These are phyloP conservation scores for Stagonosporopsis rhizophila DNA, from an alignment of 2,329 filamentous ascomycete species.

Conservation along the genomic window DNA sequence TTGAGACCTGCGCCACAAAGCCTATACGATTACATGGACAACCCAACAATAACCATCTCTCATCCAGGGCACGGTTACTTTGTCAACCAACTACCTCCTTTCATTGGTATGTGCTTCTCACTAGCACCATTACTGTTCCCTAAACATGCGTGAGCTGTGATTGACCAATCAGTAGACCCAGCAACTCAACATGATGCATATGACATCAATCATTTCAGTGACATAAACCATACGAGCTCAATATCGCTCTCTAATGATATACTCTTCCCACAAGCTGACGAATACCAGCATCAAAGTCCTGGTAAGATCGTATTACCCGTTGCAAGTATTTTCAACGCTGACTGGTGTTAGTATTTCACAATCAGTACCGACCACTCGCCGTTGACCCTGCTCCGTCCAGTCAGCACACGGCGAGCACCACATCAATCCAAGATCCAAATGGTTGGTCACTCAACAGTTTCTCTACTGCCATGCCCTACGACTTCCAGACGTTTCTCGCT, in stretches of 20 bases:
- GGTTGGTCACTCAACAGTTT: neutral
- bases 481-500: too few relatives aligned
- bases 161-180: neutral
- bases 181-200: neutral
- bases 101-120: neutral
- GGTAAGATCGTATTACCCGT: neutral
- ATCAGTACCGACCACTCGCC: neutral
- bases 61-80: too few relatives aligned
- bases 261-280: neutral
- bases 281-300: neutral
- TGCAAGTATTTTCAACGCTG: neutral
- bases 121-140: neutral
- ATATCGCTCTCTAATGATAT: neutral
- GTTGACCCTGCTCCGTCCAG: neutral
- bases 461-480: neutral
- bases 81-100: neutral
- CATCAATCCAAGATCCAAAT: rapidly evolving
- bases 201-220: neutral
- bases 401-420: too few relatives aligned
- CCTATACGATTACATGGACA: too few relatives aligned
- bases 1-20: too few relatives aligned
- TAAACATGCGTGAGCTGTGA: neutral
- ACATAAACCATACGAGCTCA: neutral
- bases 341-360: neutral
- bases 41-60: too few relatives aligned